Base-by-base conservation (phyloP, 1,284 basidiomycete species). In the Ganoderma lucidum region DNA sequence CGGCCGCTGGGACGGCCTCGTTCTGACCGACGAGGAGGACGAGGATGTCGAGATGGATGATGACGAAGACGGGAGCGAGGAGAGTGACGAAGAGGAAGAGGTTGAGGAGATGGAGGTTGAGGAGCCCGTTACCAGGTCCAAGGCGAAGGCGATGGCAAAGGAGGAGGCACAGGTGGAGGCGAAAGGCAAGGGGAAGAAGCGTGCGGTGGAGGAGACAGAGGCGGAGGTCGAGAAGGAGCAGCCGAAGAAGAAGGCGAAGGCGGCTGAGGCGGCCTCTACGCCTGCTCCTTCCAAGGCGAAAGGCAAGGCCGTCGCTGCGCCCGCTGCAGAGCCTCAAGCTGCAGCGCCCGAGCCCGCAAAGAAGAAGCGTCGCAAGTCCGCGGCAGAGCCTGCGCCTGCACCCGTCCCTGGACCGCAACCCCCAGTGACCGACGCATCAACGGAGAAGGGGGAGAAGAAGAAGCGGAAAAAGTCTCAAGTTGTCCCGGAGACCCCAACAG, bases 1-100 rank as follows among this genome's bases (percentile, higher is more conserved):
- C 45, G 90, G 87, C 9, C 83, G 90, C 48, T 94, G 91, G 90
- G 79, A 85, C 66, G 89, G 88, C 3, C 77, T 90, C 55, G 80
- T 80, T 30, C 81, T 82, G 14, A 81, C 76, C 8, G 76, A 53
- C 23, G 58, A 63, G 58, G 69, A 73, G 32, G 69, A 68, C 9
- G 69, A 71, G 73, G 78, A 78, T 44, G 80, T 77, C 48, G 77
- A 74, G 12, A 80, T 80, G 69, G 77, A 74, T 51, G 75, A 74
- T 3, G 78, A 80, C 19, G 79, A 75, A 64, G 74, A 71, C 5
- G 79, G 78, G 3, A 78, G 79, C 4, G 78, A 75, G 64, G 74
- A 71, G 63, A 67, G 67, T 35, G 72, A 67, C 32, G 71, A 70
- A 14, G 68, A 71, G 60, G 23, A 32, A 5, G 48, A 63, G 62